phyloP scores from a whole-genome alignment of 306 rosid genomes.

The Trifolium fragiferum region DNA sequence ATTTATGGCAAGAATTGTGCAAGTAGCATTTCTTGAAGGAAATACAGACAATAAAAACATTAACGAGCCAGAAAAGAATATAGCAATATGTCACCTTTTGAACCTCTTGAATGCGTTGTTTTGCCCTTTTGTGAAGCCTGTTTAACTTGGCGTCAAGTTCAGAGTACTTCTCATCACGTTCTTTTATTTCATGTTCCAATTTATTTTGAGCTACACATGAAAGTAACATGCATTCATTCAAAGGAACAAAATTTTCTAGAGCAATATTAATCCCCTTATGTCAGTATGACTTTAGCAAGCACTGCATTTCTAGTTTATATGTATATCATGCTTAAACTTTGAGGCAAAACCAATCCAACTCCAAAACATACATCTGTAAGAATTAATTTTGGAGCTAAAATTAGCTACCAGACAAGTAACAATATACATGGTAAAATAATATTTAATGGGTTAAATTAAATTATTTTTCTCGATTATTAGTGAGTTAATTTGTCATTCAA shows the following conservation, averaged over 20 bases:
- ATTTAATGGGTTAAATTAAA: not conserved
- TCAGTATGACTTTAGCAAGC: slow-evolving; percentile 1
- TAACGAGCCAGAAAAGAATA: slow-evolving; percentile 30
- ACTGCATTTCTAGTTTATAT: slow-evolving; percentile 19
- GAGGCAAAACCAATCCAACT: slow-evolving; percentile 33
- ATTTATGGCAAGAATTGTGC: slow-evolving; percentile 2
- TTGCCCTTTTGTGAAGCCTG: slow-evolving; percentile 97
- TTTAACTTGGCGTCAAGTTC: slow-evolving; percentile 89
- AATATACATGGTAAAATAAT: too few species aligned
- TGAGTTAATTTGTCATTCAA: slow-evolving; percentile 7
- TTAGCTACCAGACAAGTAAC: not conserved
- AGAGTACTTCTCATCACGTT: slow-evolving; percentile 87
- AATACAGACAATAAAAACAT: slow-evolving; percentile 29
- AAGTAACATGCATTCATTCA: slow-evolving; percentile 45
- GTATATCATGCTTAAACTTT: slow-evolving; percentile 27
- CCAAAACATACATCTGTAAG: not conserved
- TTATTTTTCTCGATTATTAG: not conserved
- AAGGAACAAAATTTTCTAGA: slow-evolving; percentile 31
- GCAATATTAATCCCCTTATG: slow-evolving; percentile 20
- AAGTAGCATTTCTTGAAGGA: slow-evolving; percentile 31
- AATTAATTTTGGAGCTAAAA: slow-evolving; percentile 34
- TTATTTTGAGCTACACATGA: slow-evolving; percentile 70
- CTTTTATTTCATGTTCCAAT: slow-evolving; percentile 84
- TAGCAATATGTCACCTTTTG: slow-evolving; percentile 69
- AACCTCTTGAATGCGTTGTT: slow-evolving; percentile 96